These are phyloP conservation scores for Cryptosporidium tyzzeri DNA, from an alignment of 169 alveolate species.

Conservation along the genomic window DNA sequence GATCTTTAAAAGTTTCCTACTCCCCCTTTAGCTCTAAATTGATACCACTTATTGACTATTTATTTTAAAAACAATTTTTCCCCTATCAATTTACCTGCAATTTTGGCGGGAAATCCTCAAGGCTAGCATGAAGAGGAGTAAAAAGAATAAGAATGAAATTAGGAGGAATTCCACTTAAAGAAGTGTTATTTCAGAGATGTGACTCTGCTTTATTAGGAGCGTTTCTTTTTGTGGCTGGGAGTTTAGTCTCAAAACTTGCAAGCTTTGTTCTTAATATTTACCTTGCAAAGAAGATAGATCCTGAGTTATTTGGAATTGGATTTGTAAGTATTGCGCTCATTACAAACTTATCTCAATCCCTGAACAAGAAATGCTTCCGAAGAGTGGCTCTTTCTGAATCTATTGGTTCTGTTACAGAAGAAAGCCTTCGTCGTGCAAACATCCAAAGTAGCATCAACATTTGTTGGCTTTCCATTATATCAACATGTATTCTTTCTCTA, in stretches of 20 bases:
- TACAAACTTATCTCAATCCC: slow-evolving; percentile 44
- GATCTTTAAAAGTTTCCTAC: not conserved
- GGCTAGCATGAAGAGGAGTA: not conserved
- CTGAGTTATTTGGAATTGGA: slow-evolving; percentile 56
- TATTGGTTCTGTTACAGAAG: not conserved
- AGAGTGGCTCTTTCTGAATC: slow-evolving; percentile 61
- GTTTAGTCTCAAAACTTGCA: slow-evolving; percentile 22
- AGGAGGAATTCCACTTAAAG: not conserved
- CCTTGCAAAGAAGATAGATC: slow-evolving; percentile 44
- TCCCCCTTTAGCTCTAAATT: not conserved
- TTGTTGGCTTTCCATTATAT: slow-evolving; percentile 48
- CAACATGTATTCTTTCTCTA: slow-evolving; percentile 3
- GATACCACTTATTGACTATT: not conserved
- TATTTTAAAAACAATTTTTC: not conserved
- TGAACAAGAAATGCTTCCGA: slow-evolving; percentile 53
- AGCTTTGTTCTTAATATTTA: slow-evolving; percentile 43
- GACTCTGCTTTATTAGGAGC: slow-evolving; percentile 52
- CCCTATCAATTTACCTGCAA: not conserved
- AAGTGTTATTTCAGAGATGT: not conserved
- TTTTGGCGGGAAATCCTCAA: not conserved
- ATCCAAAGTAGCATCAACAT: slow-evolving; percentile 44
- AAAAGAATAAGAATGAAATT: not conserved
- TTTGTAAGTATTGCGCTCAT: slow-evolving; percentile 52
- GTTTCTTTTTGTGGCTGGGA: slow-evolving; percentile 19
- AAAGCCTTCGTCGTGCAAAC: not conserved